Evolutionary conservation across 345 rosid genomes (phyloP).

Genomic region (Cardiospermum halicacabum): DNA sequence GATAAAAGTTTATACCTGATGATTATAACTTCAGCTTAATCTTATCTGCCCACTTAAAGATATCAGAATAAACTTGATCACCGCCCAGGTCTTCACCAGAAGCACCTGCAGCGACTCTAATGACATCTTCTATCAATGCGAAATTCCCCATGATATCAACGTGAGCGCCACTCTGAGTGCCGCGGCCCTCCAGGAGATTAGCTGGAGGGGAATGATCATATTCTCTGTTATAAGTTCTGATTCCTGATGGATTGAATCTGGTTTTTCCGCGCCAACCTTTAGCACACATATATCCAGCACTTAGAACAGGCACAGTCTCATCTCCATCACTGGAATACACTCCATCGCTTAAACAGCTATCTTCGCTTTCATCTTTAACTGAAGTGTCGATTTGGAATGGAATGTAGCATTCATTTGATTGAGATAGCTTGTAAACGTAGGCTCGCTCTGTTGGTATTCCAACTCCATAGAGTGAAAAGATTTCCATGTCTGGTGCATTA

Average conservation of each 20-base stretch:
- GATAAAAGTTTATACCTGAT: no score
- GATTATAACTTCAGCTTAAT: slow-evolving; percentile 52
- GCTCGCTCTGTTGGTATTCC: slow-evolving; percentile 96
- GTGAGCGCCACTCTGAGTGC: slow-evolving; percentile 87
- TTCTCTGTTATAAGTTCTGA: slow-evolving; percentile 65
- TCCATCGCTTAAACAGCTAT: slow-evolving; percentile 69
- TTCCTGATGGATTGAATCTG: slow-evolving; percentile 85
- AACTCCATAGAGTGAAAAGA: slow-evolving; percentile 82
- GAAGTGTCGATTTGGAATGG: slow-evolving; percentile 88
- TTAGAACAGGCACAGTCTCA: slow-evolving; percentile 85
- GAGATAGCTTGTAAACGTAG: slow-evolving; percentile 67
- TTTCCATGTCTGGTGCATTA: slow-evolving; percentile 89
- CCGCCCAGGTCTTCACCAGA: slow-evolving; percentile 77
- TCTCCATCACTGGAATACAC: slow-evolving; percentile 86
- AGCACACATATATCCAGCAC: slow-evolving; percentile 92
- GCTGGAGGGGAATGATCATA: slow-evolving; percentile 85
- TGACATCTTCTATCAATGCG: slow-evolving; percentile 77
- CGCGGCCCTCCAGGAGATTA: slow-evolving; percentile 83
- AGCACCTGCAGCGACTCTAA: slow-evolving; percentile 85
- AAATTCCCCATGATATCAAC: slow-evolving; percentile 98
- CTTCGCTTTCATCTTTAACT: slow-evolving; percentile 54
- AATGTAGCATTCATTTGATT: slow-evolving; percentile 68
- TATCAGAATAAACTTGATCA: slow-evolving; percentile 75
- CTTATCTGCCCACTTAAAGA: slow-evolving; percentile 80
- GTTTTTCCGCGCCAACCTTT: slow-evolving; percentile 97